Base-by-base conservation (phyloP, 2,329 filamentous ascomycete species). In the Trichoderma pleuroti region DNA sequence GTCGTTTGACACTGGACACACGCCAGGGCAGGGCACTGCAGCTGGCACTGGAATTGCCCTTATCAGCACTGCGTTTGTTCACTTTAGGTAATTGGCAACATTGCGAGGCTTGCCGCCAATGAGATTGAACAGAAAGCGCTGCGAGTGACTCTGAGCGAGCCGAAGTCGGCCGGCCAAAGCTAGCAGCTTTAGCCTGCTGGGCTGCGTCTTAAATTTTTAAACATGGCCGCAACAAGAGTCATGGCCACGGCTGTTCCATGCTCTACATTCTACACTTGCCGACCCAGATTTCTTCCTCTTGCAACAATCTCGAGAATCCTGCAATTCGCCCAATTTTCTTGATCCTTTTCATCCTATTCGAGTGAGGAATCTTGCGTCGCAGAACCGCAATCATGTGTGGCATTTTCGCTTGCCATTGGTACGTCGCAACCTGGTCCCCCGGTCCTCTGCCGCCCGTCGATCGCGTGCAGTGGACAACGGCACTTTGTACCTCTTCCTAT, bases 371-470 rank as follows among this genome's bases (percentile, higher is more conserved):
- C 46, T 64, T 70, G 34, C 56, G 39, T 56, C 30, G 18, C 57
- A 34, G 16, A n/a, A 73, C 78, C 77, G 81, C 79, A 86, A 92
- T 81, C 77, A 97, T 97, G 94, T 97, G 94, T 91, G 94, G 94
- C 83, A 97, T 98, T 80, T 98, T 98, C 83, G 94, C 93, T 78
- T 98, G 94, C 84, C 93, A 98, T 84, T 86, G 88, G 94, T 97
- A 84, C 81, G 90, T 87, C 34, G 30, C 26, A 34, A 10, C 21
- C 46, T 34, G 16, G 26, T 12, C 14, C 62, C 54, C 64, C n/a
- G 12, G 32, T 49, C 28, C 26, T 42, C 49, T 57, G 24, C 28
- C 16, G 28, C n/a, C 36, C 26, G 26, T 32, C 56, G 18, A 49
- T 65, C 62, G 60, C 34, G 26, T 54, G 21, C 30, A 65, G 28